A percentile compares a stretch with the other conserved stretches of the same genome.
These are phyloP conservation scores for Breviolum minutum DNA, from an alignment of 73 alveolate species.

Conservation along the genomic window DNA sequence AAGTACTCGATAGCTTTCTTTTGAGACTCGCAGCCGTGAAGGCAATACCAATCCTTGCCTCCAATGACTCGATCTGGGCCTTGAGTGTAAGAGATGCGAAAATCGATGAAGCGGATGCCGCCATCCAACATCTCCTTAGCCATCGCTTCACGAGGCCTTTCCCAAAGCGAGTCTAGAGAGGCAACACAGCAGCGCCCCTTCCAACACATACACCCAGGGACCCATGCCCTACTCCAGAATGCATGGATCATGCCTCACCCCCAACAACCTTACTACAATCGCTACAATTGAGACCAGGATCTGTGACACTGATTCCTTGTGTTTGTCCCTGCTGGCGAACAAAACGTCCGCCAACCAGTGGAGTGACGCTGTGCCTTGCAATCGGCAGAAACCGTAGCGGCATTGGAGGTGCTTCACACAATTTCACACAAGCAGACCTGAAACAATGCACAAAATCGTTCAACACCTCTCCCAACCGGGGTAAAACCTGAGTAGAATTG, in stretches of 20 bases:
- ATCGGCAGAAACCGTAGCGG: not conserved
- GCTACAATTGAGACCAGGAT: not conserved
- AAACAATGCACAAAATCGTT: not conserved
- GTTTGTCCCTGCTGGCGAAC: slow-evolving; percentile 64
- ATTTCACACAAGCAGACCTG: not conserved
- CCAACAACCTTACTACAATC: not conserved
- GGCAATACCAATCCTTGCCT: slow-evolving; percentile 76
- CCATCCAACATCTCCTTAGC: slow-evolving; percentile 77
- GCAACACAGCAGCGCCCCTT: not conserved
- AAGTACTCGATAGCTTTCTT: slow-evolving; percentile 52
- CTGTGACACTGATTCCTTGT: slow-evolving; percentile 84
- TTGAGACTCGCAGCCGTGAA: slow-evolving; percentile 66
- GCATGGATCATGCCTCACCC: not conserved
- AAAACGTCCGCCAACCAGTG: slow-evolving; percentile 47
- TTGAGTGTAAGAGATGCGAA: slow-evolving; percentile 54
- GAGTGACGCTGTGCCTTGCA: slow-evolving; percentile 30
- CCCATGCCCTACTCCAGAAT: not conserved
- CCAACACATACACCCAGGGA: no score
- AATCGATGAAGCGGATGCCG: slow-evolving; percentile 74
- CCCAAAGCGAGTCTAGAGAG: no score
- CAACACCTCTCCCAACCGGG: not conserved
- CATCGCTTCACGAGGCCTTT: not conserved
- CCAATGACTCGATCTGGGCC: slow-evolving; percentile 49
- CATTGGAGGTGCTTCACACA: not conserved
- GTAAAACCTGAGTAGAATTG: not conserved